Evolutionary conservation across 1,139 yeast genomes (phyloP), one percentile per base, ranked within the genome.

Genomic region (Arxiozyma slooffiae): DNA sequence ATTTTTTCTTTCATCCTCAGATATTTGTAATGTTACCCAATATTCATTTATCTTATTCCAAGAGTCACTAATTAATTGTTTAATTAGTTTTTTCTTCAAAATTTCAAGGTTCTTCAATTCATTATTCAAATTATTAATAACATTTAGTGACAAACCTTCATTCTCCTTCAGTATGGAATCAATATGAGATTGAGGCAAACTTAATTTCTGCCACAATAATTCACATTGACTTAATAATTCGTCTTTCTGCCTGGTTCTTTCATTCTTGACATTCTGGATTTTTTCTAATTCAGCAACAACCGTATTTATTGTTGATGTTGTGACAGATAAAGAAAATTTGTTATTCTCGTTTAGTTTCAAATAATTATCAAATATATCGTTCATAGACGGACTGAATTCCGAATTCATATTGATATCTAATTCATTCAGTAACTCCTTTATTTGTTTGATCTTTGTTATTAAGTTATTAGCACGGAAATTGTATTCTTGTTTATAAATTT

Each of bases 21-120:
- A 74, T 55, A 77, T 82, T 63, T 75, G 81, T 57, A 90, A 68
- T 21, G 71, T 66, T 34, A 73, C 73, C 95, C 96, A 89, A 14
- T 78, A 67, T 4, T 70, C 72, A 44, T 73, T 75, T 16, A 90
- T 81, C 50, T 78, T 79, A 1, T 60, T 60, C 61, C 90, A 74
- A 1, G 86, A 73, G 47, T 80, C 84, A 16, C 71, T 63, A 16
- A 90, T 83, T 54, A 90, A 82, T 22, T 78, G 78, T 50, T 84
- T 83, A 38, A 89, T 79, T 55, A 77, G 77, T 52, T 79, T 77
- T 18, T 80, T 75, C 57, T 94, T 79, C 65, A 80, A 79, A 26
- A 72, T 70, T 49, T 77, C 73, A 38, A 90, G 71, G 52, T 85
- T 74, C 26, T 72, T 72, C 46, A 83, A 66, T 60, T 88, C 92